Evolutionary conservation across 169 alveolate species (phyloP).

Genomic region (Eimeria sp.): DNA sequence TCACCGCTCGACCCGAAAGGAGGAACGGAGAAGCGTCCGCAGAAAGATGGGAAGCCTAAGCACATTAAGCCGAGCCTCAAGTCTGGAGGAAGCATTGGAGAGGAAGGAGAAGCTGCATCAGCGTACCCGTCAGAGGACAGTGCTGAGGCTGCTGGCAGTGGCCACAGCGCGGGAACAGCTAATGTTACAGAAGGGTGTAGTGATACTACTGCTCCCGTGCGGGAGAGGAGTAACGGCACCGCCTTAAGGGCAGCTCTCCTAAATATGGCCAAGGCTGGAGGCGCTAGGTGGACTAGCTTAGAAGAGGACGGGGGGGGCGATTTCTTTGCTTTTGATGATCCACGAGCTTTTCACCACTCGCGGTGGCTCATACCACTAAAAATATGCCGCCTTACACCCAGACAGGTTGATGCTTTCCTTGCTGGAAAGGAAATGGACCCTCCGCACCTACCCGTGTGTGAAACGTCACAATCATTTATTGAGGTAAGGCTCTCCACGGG

Average conservation of each 20-base stretch:
- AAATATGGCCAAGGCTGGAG: slow-evolving; percentile 40
- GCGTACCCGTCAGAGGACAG: neutral
- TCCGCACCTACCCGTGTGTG: neutral
- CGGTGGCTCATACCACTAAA: slow-evolving; percentile 55
- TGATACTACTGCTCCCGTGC: neutral
- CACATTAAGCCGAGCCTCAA: neutral
- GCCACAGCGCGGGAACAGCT: neutral
- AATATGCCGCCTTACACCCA: slow-evolving; percentile 50
- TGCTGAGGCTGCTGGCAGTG: slow-evolving; percentile 13
- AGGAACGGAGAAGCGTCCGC: neutral
- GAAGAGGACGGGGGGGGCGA: slow-evolving; percentile 46
- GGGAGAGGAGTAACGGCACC: neutral
- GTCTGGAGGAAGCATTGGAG: slow-evolving; percentile 26
- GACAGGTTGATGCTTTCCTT: slow-evolving; percentile 49
- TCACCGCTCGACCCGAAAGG: neutral
- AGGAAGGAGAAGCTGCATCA: neutral
- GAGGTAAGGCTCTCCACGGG: slow-evolving; percentile 16
- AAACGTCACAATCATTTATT: slow-evolving; percentile 8
- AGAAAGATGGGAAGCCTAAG: slow-evolving; percentile 25
- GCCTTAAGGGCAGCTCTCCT: neutral
- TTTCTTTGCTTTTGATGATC: slow-evolving; percentile 47
- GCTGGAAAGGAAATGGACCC: slow-evolving; percentile 13
- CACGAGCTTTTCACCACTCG: slow-evolving; percentile 48
- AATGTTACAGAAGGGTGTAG: neutral
- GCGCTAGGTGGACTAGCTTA: slow-evolving; percentile 69